These are phyloP conservation scores for Thalia dealbata DNA, from an alignment of 176 grass and related monocot species.

Conservation along the genomic window DNA sequence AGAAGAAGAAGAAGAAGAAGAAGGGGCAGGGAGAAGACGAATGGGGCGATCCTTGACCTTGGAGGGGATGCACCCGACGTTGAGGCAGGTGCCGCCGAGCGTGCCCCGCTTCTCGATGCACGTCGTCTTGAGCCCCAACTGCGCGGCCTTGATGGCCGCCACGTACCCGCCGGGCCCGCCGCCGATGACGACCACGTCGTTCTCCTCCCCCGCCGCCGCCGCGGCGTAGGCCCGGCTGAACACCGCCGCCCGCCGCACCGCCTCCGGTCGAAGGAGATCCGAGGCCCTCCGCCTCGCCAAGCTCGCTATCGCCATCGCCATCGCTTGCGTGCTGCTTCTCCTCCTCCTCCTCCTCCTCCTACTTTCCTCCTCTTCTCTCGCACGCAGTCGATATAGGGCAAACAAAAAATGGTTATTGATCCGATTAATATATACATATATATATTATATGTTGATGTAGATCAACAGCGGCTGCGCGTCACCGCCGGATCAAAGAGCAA, in stretches of 20 bases:
- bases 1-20: not conserved
- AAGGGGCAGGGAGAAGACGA: not conserved
- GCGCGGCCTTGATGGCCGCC: slow-evolving; percentile 80
- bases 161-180: slow-evolving; percentile 88
- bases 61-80: slow-evolving; percentile 88
- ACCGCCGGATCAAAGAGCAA: too few relatives aligned
- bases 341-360: not conserved
- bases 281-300: slow-evolving; percentile 51
- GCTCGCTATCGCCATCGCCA: slow-evolving; percentile 46
- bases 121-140: slow-evolving; percentile 80
- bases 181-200: slow-evolving; percentile 77
- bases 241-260: slow-evolving; percentile 11
- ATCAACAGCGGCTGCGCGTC: too few relatives aligned
- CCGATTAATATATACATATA: not conserved
- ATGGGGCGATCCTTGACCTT: slow-evolving; percentile 36
- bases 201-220: slow-evolving; percentile 52
- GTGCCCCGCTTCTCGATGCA: slow-evolving; percentile 87
- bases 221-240: slow-evolving; percentile 37
- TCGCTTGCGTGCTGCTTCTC: not conserved
- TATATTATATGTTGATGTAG: too few relatives aligned
- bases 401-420: too few relatives aligned
- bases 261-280: slow-evolving; percentile 32
- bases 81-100: slow-evolving; percentile 85
- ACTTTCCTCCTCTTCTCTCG: not conserved
- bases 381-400: not conserved